Evolutionary conservation across 2,329 filamentous ascomycete species (phyloP).

Genomic region (Tolypocladium inflatum): DNA sequence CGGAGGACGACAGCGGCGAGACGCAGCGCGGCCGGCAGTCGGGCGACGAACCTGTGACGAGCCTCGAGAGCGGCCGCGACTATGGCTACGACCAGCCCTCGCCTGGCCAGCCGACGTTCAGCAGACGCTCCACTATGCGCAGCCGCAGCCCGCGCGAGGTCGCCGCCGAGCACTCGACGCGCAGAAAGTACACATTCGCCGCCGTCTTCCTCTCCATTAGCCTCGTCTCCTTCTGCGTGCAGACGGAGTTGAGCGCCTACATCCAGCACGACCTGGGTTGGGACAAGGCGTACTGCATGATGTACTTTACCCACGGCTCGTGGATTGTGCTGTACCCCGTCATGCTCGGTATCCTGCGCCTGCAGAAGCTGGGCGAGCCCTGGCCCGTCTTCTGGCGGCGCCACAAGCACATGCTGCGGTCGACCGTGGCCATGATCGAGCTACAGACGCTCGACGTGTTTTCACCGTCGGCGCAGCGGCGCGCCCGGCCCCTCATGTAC

Average conservation of each 20-base stretch:
- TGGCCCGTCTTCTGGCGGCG: slow-evolving; percentile 80
- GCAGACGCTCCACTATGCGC: slow-evolving; percentile 56
- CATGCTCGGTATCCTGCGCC: slow-evolving; percentile 69
- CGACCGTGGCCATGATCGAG: slow-evolving; percentile 72
- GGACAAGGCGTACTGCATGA: slow-evolving; percentile 99
- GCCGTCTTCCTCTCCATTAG: slow-evolving; percentile 74
- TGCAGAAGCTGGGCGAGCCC: slow-evolving; percentile 68
- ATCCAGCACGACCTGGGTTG: slow-evolving; percentile 87
- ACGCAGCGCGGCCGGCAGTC: slow-evolving; percentile 10
- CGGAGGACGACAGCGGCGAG: slow-evolving; percentile 11
- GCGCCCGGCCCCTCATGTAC: slow-evolving; percentile 48
- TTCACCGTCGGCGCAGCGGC: slow-evolving; percentile 24
- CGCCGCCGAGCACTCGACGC: slow-evolving; percentile 38
- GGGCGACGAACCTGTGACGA: slow-evolving; percentile 6
- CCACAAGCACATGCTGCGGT: slow-evolving; percentile 40
- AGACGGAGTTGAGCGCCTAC: slow-evolving; percentile 92
- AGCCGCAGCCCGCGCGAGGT: slow-evolving; percentile 60
- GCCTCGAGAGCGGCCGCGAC: slow-evolving; percentile 11
- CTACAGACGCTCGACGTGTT: slow-evolving; percentile 62
- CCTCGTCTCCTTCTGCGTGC: slow-evolving; percentile 79
- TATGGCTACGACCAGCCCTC: slow-evolving; percentile 14
- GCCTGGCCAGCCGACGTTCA: slow-evolving; percentile 16
- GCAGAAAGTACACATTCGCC: slow-evolving; percentile 79
- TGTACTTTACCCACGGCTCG: slow-evolving; percentile 93
- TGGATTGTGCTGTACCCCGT: slow-evolving; percentile 85